Evolutionary conservation across 148 eudicot species (phyloP), one percentile per base, ranked within the genome.

Genomic region (Amaranthus hypochondriacus): DNA sequence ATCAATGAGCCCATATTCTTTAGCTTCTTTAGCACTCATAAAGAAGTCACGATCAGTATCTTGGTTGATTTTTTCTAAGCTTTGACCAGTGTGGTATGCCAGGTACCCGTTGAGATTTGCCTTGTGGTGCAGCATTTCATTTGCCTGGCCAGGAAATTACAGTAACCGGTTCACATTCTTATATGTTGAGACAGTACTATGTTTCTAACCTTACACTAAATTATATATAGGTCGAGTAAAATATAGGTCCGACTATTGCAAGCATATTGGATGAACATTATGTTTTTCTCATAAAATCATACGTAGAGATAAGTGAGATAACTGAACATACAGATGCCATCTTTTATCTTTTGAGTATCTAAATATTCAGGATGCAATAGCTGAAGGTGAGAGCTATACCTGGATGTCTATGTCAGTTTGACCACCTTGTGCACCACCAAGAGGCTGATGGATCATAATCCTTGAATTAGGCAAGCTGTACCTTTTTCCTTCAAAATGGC

Each of bases 401-500:
- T 93, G 98, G 78, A 91, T 84, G 61, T 89, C 94, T 49, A 91
- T 85, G 73, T 93, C 91, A 53, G 90, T 87, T 73, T 84, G 91
- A 62, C 83, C 84, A 88, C 98, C 98, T 80, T 94, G 96, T 42
- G 89, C 93, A 74, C 90, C 97, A 76, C 98, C 96, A 75, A 88
- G 87, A 81, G 98, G 97, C 78, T 95, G 98, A 86, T 95, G 98
- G 82, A 95, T 95, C 98, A 95, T 95, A 72, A 95, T 95, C 90
- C 98, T 89, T 64, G 98, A 87, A 81, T 95, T 90, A 51, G 98
- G 98, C 73, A 95, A 82, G 81, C 98, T 90, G 64, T 82, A 95
- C 73, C 98, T 86, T 88, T 95, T 95, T 57, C 97, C 97, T 92
- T 68, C 39, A 83, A 28, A 10, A 62, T 65, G 69, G 18, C 58